Evolutionary conservation across 768 basidiomycete genomes (phyloP).

Genomic region (Boletus bicolor): DNA sequence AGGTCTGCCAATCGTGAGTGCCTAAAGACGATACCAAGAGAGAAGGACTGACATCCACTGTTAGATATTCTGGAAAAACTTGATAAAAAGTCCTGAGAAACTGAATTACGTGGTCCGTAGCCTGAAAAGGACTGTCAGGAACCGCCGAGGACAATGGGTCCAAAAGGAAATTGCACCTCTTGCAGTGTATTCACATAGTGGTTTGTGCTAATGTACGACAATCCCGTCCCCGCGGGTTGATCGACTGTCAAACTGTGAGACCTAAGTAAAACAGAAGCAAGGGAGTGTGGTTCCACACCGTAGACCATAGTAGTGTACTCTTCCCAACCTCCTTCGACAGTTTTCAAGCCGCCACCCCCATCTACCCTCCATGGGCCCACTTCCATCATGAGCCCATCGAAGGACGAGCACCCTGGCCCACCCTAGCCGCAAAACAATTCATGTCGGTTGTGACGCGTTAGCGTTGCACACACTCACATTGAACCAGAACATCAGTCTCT

Average conservation of each 20-base stretch:
- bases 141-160: background rate
- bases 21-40: background rate
- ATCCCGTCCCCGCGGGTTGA: constrained; percentile 95
- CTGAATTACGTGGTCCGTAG: constrained; percentile 70
- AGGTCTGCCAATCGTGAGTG: constrained; percentile 61
- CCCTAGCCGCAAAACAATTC: constrained; percentile 47
- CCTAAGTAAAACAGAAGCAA: constrained; percentile 1
- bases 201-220: constrained; percentile 85
- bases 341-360: constrained; percentile 64
- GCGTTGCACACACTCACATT: constrained; percentile 55
- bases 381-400: constrained; percentile 98
- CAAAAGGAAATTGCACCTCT: constrained; percentile 45
- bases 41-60: constrained; percentile 67
- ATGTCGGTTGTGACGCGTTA: background rate
- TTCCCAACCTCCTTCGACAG: constrained; percentile 90
- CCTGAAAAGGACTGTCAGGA: constrained; percentile 41
- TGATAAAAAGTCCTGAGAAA: constrained; percentile 87
- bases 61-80: constrained; percentile 85
- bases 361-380: constrained; percentile 90
- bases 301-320: constrained; percentile 95
- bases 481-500: constrained; percentile 94
- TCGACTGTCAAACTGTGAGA: constrained; percentile 60
- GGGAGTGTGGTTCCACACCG: constrained; percentile 48
- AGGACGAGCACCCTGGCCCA: constrained; percentile 95
- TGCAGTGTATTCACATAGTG: constrained; percentile 76